A percentile compares a stretch with the other conserved stretches of the same genome.
phyloP scores from a whole-genome alignment of 2,329 filamentous ascomycete genomes.

The Exophiala calicioides region DNA sequence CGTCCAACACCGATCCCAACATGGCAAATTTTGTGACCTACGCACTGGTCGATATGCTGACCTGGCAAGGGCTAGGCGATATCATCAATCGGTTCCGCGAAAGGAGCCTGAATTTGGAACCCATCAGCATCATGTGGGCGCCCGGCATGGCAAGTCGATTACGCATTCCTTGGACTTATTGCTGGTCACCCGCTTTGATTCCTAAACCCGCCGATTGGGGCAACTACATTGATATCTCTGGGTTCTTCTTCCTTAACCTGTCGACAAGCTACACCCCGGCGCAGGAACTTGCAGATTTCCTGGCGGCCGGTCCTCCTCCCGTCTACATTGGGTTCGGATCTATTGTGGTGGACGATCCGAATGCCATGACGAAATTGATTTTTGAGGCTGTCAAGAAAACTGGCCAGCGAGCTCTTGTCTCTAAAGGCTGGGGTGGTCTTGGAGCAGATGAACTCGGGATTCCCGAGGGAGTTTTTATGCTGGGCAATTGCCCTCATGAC shows the following conservation, averaged over 20 bases:
- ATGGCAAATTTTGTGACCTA: constrained; percentile 83
- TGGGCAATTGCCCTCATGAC: constrained; percentile 84
- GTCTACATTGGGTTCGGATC: constrained; percentile 83
- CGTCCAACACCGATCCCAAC: constrained; percentile 72
- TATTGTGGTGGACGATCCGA: constrained; percentile 76
- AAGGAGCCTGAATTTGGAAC: constrained; percentile 71
- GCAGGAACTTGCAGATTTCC: constrained; percentile 64
- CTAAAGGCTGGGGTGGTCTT: constrained; percentile 85
- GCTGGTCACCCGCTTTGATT: constrained; percentile 83
- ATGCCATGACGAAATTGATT: constrained; percentile 68
- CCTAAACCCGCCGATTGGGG: constrained; percentile 78
- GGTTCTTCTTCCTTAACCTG: constrained; percentile 73
- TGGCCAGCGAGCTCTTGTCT: constrained; percentile 76
- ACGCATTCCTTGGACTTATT: constrained; percentile 83
- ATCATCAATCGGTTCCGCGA: constrained; percentile 85
- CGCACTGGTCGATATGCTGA: constrained; percentile 83
- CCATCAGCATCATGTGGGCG: constrained; percentile 77
- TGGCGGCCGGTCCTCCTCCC: constrained; percentile 68
- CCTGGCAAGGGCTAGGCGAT: constrained; percentile 89
- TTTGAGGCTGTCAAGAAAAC: constrained; percentile 68
- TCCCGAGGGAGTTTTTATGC: constrained; percentile 77
- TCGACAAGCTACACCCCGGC: constrained; percentile 67
- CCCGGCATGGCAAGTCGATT: constrained; percentile 76
- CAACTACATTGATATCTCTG: constrained; percentile 68
- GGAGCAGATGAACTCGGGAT: constrained; percentile 69